Percentiles rank a stretch among this genome's conserved stretches.
Evolutionary conservation across 768 basidiomycete species (phyloP).

Genomic region (Filobasidium wieringae): DNA sequence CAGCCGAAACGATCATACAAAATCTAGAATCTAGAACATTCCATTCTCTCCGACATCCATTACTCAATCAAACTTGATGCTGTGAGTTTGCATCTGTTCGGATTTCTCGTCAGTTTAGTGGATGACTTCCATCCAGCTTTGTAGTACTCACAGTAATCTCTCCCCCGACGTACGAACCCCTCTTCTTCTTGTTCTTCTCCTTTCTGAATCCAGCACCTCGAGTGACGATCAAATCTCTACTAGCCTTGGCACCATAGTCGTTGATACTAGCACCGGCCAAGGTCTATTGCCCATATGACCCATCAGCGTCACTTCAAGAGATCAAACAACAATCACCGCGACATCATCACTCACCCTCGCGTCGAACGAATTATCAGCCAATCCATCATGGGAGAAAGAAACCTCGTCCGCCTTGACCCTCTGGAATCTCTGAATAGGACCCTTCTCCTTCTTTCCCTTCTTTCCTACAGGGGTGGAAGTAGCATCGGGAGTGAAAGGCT

Average conservation of each 20-base stretch:
- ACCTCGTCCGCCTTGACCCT: constrained; percentile 60
- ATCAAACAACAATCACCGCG: not conserved
- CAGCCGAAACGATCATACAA: no score
- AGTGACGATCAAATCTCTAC: constrained; percentile 79
- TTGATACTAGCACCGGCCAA: constrained; percentile 52
- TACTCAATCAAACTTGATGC: constrained; percentile 71
- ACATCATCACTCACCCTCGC: constrained; percentile 50
- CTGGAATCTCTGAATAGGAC: constrained; percentile 59
- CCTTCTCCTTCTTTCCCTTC: constrained; percentile 17
- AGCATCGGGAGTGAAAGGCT: constrained; percentile 28
- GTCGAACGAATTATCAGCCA: constrained; percentile 67
- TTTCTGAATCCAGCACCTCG: constrained; percentile 91
- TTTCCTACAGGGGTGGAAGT: constrained; percentile 12
- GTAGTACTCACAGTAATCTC: constrained; percentile 67
- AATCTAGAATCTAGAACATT: no score
- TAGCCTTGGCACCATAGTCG: constrained; percentile 81
- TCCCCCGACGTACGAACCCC: constrained; percentile 84
- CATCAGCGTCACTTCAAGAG: not conserved
- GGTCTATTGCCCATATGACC: constrained; percentile 2
- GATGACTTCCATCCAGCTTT: not conserved
- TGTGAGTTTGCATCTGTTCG: constrained; percentile 62
- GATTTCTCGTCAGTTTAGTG: not conserved
- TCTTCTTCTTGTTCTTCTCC: constrained; percentile 99
- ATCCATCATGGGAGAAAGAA: constrained; percentile 42
- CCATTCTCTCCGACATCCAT: no score